Evolutionary conservation across 2,329 filamentous ascomycete species (phyloP), one percentile per base, ranked within the genome.

Genomic region (Xylaria arbuscula): DNA sequence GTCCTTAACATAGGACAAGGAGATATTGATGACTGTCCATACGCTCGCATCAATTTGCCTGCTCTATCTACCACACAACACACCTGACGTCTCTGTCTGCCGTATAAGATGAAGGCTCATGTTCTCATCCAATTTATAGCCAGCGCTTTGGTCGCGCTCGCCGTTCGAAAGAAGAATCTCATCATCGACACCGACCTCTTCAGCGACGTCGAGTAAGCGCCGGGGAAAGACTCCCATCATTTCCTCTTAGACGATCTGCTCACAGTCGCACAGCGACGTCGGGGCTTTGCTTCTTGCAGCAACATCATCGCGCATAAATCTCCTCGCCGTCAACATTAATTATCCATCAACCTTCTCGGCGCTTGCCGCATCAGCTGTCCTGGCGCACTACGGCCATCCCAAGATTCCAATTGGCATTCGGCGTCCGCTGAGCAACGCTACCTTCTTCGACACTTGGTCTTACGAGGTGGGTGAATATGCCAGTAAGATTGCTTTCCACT

Each of bases 171-270:
- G 64, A 81, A 80, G 64, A 81, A 80, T 38, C 74, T 85, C 38
- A 81, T 85, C 56, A 78, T 85, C 28, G 83, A 85, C 72, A 84
- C 83, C 0, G 83, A 85, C 66, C 74, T 85, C 11, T 83, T 82
- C 72, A 82, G 80, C 42, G 83, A 85, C 61, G 82, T 84, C 45
- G 83, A 84, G 81, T 83, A 76, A 72, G 77, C 22, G 28, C 11
- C n/a, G 11, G 22, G 24, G 15, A 22, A 48, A 24, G 40, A 1
- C 3, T 36, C 6, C 32, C 32, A 47, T 38, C 5, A n/a, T 28
- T 28, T 28, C 6, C 11, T 22, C 24, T 34, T 28, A n/a, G 8
- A 24, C 19, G 24, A 36, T 10, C 32, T 13, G 53, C 42, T 56
- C 42, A 68, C 60, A 19, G 22, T 57, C 55, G 45, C 34, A 15